Evolutionary conservation across 768 basidiomycete genomes (phyloP), one percentile per base, ranked within the genome.

Genomic region (Lactarius quietus): DNA sequence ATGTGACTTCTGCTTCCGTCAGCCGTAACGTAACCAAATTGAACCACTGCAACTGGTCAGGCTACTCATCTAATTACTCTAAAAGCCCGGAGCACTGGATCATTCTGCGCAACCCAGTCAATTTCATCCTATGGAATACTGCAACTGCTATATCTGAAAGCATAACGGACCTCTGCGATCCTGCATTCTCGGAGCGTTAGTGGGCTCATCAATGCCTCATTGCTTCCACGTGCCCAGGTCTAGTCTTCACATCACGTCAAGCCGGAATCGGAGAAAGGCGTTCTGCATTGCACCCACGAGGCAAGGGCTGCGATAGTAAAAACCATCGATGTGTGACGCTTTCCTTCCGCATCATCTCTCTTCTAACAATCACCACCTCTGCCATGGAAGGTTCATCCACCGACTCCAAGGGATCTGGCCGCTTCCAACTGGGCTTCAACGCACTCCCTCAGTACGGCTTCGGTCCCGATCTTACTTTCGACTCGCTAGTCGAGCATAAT

Each of bases 361-460:
- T 68, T 41, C 59, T 35, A 52, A 58, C 65, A 33, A n/a, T 62
- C 62, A 60, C 48, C 36, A 62, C 62, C 63, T 62, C 65, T 43
- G 1, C 43, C 64, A 63, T 68, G 59, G 45, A 55, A 41, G 23
- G 45, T 26, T 51, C 65, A 57, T 66, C 67, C 59, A 18, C 59
- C 26, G 64, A 68, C 43, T 69, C 66, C 26, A 70, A 65, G 38
- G 68, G 62, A 15, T 70, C 70, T 39, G 64, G 53, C 56, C 63
- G 64, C 59, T 70, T 67, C 59, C 70, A 71, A 60, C 56, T 70
- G 39, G 67, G 69, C 63, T 69, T 69, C 71, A 71, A 64, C 57
- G 71, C 68, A 41, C 80, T 90, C 56, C 89, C 90, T 60, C 90
- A 90, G 74, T 87, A 87, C 70, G 89, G 90, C 59, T 91, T 90